Evolutionary conservation across 2,329 filamentous ascomycete genomes (phyloP).

Genomic region (Aspergillus sclerotialis): DNA sequence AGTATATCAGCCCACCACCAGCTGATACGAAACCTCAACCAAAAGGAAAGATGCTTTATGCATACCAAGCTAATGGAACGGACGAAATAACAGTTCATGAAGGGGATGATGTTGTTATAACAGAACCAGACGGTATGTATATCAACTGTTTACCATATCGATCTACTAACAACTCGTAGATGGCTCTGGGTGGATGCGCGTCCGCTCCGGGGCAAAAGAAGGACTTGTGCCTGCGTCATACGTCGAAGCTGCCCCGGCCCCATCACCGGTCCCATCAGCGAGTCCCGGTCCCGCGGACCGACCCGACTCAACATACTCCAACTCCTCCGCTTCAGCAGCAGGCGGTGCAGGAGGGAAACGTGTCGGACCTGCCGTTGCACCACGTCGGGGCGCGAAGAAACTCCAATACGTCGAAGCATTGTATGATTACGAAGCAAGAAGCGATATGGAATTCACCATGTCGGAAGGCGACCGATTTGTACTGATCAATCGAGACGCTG

Average conservation of each 20-base stretch:
- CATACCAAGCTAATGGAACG: constrained; percentile 71
- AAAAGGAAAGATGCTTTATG: constrained; percentile 82
- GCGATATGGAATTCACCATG: constrained; percentile 85
- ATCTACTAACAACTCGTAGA: constrained; percentile 47
- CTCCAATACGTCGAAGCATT: constrained; percentile 86
- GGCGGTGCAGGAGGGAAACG: constrained; percentile 60
- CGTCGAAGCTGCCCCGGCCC: constrained; percentile 57
- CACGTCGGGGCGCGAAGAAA: constrained; percentile 85
- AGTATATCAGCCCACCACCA: constrained; percentile 67
- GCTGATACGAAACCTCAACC: constrained; percentile 47
- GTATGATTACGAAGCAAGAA: constrained; percentile 84
- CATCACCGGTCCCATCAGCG: constrained; percentile 33
- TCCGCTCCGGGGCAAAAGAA: constrained; percentile 64
- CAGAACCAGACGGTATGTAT: constrained; percentile 83
- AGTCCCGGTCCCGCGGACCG: constrained; percentile 41
- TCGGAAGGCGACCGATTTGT: constrained; percentile 85
- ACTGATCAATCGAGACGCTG: constrained; percentile 75
- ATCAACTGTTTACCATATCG: neutral
- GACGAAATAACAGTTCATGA: constrained; percentile 78
- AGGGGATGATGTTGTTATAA: constrained; percentile 66
- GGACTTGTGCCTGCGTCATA: constrained; percentile 86
- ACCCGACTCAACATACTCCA: constrained; percentile 70
- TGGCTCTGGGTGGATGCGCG: constrained; percentile 84
- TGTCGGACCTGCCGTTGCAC: constrained; percentile 86
- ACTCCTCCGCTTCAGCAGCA: constrained; percentile 62